These are phyloP conservation scores for Papilionanthe hybrid DNA, from an alignment of 116 monocot species.

Conservation along the genomic window DNA sequence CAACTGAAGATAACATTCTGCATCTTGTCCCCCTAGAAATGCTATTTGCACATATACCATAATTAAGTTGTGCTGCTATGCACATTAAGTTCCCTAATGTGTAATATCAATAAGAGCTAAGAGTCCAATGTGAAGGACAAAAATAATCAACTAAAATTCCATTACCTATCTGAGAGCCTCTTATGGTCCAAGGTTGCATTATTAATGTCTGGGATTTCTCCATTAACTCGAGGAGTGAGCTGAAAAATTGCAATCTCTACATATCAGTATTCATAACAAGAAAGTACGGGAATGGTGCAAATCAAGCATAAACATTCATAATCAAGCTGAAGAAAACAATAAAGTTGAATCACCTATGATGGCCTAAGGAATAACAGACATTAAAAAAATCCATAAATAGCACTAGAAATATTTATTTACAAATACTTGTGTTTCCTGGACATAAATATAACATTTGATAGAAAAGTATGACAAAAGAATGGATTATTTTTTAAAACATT, in stretches of 20 bases:
- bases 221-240: slow-evolving; percentile 88
- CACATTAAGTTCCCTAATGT: background rate
- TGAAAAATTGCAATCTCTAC: slow-evolving; percentile 21
- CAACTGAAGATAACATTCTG: slow-evolving; percentile 3
- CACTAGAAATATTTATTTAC: background rate
- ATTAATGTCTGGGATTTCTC: slow-evolving; percentile 72
- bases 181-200: slow-evolving; percentile 89
- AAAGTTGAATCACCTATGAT: background rate
- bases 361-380: background rate
- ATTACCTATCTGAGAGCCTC: slow-evolving; percentile 70
- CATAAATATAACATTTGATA: background rate
- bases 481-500: too few relatives aligned
- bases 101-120: background rate
- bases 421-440: background rate
- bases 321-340: background rate
- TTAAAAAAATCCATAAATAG: background rate
- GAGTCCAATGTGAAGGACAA: background rate
- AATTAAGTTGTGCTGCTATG: background rate
- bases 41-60: background rate
- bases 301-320: background rate
- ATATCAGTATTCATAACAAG: background rate
- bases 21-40: background rate
- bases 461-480: background rate
- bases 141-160: background rate
- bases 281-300: background rate